A percentile compares a stretch with the other conserved stretches of the same genome.
Conservation (phyloP, 805 yeast genomes). For the Komagataella kurtzmanii region DNA sequence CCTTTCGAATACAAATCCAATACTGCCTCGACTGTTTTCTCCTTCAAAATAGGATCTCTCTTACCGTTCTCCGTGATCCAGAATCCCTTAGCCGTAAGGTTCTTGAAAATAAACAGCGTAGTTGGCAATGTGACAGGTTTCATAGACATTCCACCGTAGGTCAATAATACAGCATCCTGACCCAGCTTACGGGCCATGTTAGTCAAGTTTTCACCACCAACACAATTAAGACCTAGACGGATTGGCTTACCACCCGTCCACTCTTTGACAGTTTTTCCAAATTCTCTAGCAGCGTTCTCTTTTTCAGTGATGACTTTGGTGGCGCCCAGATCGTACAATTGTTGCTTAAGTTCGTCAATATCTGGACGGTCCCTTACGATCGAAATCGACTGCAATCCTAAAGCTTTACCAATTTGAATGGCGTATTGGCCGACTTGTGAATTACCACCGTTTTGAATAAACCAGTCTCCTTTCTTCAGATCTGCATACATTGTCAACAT, state of each 20-base stretch:
- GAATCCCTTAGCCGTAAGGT: conserved; percentile 75
- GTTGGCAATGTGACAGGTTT: conserved; percentile 92
- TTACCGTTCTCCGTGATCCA: conserved; percentile 75
- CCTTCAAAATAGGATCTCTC: conserved; percentile 45
- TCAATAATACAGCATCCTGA: conserved; percentile 61
- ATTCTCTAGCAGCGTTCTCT: conserved; percentile 57
- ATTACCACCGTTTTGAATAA: conserved; percentile 92
- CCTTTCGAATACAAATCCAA: conserved; percentile 45
- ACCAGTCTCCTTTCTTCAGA: conserved; percentile 68
- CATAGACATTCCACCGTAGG: conserved; percentile 97
- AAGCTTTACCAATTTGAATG: conserved; percentile 66
- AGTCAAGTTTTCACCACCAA: conserved; percentile 82
- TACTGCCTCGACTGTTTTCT: conserved; percentile 38
- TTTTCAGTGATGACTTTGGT: conserved; percentile 84
- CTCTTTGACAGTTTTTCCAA: conserved; percentile 42
- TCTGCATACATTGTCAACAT: conserved; percentile 63
- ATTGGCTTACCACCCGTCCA: conserved; percentile 41
- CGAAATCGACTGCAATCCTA: conserved; percentile 74
- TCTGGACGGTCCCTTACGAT: conserved; percentile 82
- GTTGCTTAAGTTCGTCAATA: conserved; percentile 41
- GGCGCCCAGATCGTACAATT: conserved; percentile 62
- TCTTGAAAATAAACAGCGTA: conserved; percentile 79
- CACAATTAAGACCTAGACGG: conserved; percentile 78
- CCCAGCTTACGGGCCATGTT: conserved; percentile 75
- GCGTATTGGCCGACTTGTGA: conserved; percentile 92